Evolutionary conservation across 371 early-diverging fungal species (phyloP).

Genomic region (Syncephalastrum sp.): DNA sequence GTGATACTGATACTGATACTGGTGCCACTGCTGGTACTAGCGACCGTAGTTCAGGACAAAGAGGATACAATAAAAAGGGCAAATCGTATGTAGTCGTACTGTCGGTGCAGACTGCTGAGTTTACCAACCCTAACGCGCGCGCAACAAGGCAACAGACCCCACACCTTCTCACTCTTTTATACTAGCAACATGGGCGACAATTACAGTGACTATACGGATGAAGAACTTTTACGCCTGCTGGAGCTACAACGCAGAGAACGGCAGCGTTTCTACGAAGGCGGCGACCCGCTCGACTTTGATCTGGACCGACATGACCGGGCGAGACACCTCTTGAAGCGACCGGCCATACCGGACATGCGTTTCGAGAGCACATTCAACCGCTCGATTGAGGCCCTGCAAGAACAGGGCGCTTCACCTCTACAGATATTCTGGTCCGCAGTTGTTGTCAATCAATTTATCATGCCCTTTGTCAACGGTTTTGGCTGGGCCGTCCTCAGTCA

Average conservation of each 20-base stretch:
- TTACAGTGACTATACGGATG: constrained; percentile 7
- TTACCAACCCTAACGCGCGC: too few species aligned
- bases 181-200: too few species aligned
- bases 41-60: too few species aligned
- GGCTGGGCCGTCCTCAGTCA: constrained; percentile 36
- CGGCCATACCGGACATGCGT: constrained; percentile 48
- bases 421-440: constrained; percentile 38
- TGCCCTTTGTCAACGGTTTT: constrained; percentile 48
- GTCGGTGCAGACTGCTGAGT: too few species aligned
- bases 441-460: constrained; percentile 41
- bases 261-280: constrained; percentile 18
- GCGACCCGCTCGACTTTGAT: constrained; percentile 17
- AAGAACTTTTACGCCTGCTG: constrained; percentile 29
- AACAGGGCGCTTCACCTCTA: constrained; percentile 23
- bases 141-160: too few species aligned
- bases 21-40: too few species aligned
- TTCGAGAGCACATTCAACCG: constrained; percentile 44
- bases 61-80: too few species aligned
- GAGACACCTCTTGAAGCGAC: constrained; percentile 16
- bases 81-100: too few species aligned
- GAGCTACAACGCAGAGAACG: constrained; percentile 34
- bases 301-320: constrained; percentile 16
- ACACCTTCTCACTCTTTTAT: too few species aligned
- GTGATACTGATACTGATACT: too few species aligned
- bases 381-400: constrained; percentile 25